phyloP scores from a whole-genome alignment of 805 yeast species.

The Candida bentonensis region DNA sequence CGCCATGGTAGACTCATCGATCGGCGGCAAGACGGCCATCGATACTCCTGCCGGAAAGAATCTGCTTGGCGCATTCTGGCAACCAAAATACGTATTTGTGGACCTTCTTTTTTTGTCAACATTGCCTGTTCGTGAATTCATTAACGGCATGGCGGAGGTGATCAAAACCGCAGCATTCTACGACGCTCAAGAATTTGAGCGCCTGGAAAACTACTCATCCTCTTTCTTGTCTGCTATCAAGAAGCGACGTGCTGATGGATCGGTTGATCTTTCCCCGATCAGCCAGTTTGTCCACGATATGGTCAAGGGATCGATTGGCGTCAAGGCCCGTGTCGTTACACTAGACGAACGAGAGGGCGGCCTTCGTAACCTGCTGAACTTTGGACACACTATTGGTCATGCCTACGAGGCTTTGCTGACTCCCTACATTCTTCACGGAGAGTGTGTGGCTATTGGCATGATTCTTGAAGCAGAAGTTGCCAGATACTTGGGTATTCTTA shows the following conservation, averaged over 20 bases:
- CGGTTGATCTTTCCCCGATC: conserved; percentile 56
- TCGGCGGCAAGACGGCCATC: conserved; percentile 97
- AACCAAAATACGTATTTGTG: conserved; percentile 76
- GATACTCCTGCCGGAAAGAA: conserved; percentile 95
- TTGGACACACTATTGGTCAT: conserved; percentile 96
- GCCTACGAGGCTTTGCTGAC: conserved; percentile 97
- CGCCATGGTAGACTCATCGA: conserved; percentile 96
- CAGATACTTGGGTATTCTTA: conserved; percentile 76
- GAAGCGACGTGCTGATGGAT: conserved; percentile 26
- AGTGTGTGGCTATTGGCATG: conserved; percentile 97
- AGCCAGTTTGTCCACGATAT: conserved; percentile 61
- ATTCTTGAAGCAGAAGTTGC: conserved; percentile 89
- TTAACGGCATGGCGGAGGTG: conserved; percentile 97
- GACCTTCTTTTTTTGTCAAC: conserved; percentile 81
- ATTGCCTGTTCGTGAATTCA: conserved; percentile 83
- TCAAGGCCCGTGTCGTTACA: conserved; percentile 89
- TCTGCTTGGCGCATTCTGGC: conserved; percentile 95
- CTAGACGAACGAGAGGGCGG: conserved; percentile 93
- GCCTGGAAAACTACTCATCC: conserved; percentile 67
- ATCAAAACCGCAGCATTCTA: conserved; percentile 97
- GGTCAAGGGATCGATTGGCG: conserved; percentile 74
- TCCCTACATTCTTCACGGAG: conserved; percentile 94
- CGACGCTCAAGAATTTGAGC: conserved; percentile 76
- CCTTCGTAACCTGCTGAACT: conserved; percentile 78
- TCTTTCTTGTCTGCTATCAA: conserved; percentile 55